A percentile compares a stretch with the other conserved stretches of the same genome.
Evolutionary conservation across 352 stramenopile species (phyloP).

Genomic region (Globisporangium iwayamae): DNA sequence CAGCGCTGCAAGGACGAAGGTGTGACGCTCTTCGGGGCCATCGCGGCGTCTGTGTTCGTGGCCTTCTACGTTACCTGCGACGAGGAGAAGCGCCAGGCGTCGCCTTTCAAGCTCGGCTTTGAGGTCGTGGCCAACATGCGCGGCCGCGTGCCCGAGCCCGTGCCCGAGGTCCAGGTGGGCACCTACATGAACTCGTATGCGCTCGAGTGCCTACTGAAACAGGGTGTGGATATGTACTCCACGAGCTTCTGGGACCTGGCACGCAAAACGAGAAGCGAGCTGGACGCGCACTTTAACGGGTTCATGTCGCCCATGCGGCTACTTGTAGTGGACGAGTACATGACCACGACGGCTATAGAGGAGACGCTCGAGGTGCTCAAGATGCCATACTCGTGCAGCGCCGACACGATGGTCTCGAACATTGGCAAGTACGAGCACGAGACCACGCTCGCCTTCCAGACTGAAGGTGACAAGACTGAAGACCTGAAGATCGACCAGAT

Average conservation of each 20-base stretch:
- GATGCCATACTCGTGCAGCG: conserved; percentile 17
- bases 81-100: background rate
- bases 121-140: conserved; percentile 5
- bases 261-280: background rate
- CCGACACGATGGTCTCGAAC: conserved; percentile 25
- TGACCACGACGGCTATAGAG: background rate
- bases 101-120: background rate
- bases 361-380: background rate
- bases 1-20: conserved; percentile 32
- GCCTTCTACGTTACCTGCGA: background rate
- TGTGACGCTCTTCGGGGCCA: conserved; percentile 30
- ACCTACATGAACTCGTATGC: conserved; percentile 2
- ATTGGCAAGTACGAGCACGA: conserved; percentile 27
- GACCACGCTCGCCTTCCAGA: conserved; percentile 27
- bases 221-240: background rate
- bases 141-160: background rate
- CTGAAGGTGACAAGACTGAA: background rate
- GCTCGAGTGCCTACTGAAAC: background rate
- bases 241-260: conserved; percentile 2
- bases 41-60: conserved; percentile 22
- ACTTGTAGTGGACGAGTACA: background rate
- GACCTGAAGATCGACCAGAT: background rate
- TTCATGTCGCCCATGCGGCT: background rate
- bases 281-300: background rate
- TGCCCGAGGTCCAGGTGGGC: background rate